phyloP scores from a whole-genome alignment of 1,139 yeast species.

The Eremothecium coryli region DNA sequence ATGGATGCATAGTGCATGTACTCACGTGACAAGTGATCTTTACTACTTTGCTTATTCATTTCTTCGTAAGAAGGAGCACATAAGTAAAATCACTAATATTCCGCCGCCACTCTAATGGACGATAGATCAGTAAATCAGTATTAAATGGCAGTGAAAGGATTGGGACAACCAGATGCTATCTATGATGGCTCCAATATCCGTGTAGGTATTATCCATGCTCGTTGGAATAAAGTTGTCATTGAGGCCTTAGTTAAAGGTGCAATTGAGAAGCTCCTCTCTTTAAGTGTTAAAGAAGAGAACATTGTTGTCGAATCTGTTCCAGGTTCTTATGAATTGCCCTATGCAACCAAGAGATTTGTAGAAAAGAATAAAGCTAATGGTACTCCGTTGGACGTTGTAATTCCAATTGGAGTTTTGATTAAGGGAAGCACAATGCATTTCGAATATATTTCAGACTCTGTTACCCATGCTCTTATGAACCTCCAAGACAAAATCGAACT shows the following conservation, averaged over 20 bases:
- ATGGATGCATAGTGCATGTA: too few species aligned
- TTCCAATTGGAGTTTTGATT: conserved; percentile 89
- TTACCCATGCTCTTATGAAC: conserved; percentile 76
- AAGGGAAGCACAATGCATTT: conserved; percentile 98
- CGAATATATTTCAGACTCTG: conserved; percentile 90
- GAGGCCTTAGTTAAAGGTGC: conserved; percentile 78
- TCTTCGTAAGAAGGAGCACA: too few species aligned
- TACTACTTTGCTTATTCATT: too few species aligned
- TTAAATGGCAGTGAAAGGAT: conserved; percentile 77
- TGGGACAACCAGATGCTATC: conserved; percentile 61
- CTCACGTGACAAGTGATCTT: too few species aligned
- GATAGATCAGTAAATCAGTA: too few species aligned
- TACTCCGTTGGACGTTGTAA: conserved; percentile 67
- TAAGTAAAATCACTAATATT: too few species aligned
- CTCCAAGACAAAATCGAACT: conserved; percentile 59
- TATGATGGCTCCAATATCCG: conserved; percentile 63
- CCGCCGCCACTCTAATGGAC: too few species aligned
- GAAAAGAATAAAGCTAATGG: conserved; percentile 39
- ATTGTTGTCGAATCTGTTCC: conserved; percentile 81
- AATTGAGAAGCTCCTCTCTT: conserved; percentile 43
- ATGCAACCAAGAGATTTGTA: conserved; percentile 52
- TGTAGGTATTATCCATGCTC: conserved; percentile 85
- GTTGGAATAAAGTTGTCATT: conserved; percentile 82
- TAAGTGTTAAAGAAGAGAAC: conserved; percentile 69
- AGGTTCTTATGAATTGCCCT: conserved; percentile 90